Evolutionary conservation across 495 filamentous ascomycete species (phyloP), one percentile per base, ranked within the genome.

Genomic region (Penicillium fimorum): DNA sequence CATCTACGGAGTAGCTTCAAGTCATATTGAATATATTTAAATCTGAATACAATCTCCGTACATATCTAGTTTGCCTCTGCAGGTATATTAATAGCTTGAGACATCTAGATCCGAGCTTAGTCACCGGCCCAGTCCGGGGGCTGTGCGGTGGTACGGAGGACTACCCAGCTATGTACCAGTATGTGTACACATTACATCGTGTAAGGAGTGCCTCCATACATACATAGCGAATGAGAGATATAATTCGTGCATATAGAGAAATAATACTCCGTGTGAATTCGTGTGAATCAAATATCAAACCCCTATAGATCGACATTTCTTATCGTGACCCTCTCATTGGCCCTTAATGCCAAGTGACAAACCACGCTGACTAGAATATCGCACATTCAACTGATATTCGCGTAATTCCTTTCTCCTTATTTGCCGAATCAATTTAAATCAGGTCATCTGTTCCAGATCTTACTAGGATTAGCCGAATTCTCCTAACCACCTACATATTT

Each of bases 311-410:
- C 63, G 60, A 62, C 50, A 57, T 58, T 15, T 38, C 72, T 76
- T 76, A 76, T 76, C 72, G 64, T 7, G 5, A 7, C 0, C 2
- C 12, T 15, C 37, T 69, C 37, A 74, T 76, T 76, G 71, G 72
- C 35, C 35, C 48, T 27, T 0, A 2, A 11, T 3, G 24, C 6
- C 35, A 54, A 54, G 60, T 76, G 72, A 76, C 72, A 72, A 69
- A 76, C 70, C 40, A 17, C 59, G 69, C 65, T 74, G 72, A 76
- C 71, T 74, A 47, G 41, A 46, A 37, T 37, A 8, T 37, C 42
- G 32, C 52, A 46, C 41, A 47, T 47, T 37, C 41, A 27, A 46
- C 43, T 47, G 52, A 54, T 47, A 37, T 47, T 47, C 52, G 29
- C 52, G 52, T 54, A 54, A 54, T 47, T 46, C 22, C 22, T 46